Evolutionary conservation across 768 basidiomycete species (phyloP), one percentile per base, ranked within the genome.

Genomic region (Coprinellus aureogranulatus): DNA sequence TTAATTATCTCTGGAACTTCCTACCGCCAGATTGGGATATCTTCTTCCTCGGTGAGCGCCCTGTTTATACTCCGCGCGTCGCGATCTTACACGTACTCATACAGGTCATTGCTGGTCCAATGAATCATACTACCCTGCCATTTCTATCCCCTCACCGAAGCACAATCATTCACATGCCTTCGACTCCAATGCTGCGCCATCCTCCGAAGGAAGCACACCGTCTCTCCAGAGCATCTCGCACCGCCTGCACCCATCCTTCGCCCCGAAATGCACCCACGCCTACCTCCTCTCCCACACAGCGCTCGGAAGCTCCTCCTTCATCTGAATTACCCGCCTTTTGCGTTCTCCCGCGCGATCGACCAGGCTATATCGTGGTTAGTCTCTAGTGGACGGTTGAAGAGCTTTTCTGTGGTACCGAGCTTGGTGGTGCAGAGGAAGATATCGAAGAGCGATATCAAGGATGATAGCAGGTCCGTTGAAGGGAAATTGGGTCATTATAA

Each of bases 51-150:
- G 89, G 88, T 85, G 61, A 44, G 78, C 9, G 20, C 14, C 4
- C 20, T 10, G 41, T 6, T n/a, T n/a, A 16, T 44, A 64, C 23
- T 46, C 25, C 27, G 8, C 9, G 31, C 26, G 48, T 34, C 41
- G 54, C 37, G 37, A 53, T 28, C 39, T 47, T 34, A 44, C n/a
- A 45, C 31, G 30, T 41, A 6, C 31, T 51, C 12, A 54, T n/a
- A 48, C 42, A 90, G 89, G 90, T 6, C 87, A 91, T 62, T 91
- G 89, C 64, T 90, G 89, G 89, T 89, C 88, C 22, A 75, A 89
- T 58, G 89, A 92, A 69, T 70, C 81, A 1, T 67, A 65, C 56
- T 69, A 80, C 37, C 74, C 80, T 2, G 68, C 82, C 4, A 53
- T 78, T 25, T 55, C 64, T 26, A 54, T 39, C 18, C 23, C 30